Evolutionary conservation across 192 early-diverging fungal species (phyloP).

Genomic region (Radiomyces spectabilis): DNA sequence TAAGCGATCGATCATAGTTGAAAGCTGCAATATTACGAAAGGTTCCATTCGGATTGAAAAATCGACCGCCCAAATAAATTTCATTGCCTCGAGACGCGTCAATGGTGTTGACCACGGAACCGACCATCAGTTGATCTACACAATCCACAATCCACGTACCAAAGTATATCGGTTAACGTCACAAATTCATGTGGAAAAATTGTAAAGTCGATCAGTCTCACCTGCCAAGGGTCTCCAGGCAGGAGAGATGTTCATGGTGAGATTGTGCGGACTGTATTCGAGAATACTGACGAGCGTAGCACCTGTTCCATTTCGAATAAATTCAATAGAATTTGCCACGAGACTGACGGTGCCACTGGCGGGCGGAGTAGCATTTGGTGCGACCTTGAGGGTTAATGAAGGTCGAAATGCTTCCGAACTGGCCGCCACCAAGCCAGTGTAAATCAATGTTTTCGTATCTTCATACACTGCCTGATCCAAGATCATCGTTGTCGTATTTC

Average conservation of each 20-base stretch:
- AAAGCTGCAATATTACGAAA: constrained; percentile 53
- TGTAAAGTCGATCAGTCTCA: constrained; percentile 23
- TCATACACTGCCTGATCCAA: constrained; percentile 17
- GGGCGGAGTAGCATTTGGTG: constrained; percentile 7
- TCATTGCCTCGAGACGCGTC: constrained; percentile 22
- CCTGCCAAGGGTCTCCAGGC: constrained; percentile 17
- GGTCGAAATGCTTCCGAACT: constrained; percentile 7
- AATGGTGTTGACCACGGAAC: constrained; percentile 36
- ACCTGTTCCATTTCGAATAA: constrained; percentile 13
- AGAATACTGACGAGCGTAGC: constrained; percentile 15
- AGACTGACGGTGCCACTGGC: constrained; percentile 5
- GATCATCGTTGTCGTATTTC: neutral
- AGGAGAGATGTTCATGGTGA: neutral
- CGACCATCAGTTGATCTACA: constrained; percentile 29
- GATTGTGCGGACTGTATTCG: constrained; percentile 14
- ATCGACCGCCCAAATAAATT: constrained; percentile 47
- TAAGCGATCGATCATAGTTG: constrained; percentile 12
- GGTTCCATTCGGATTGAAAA: constrained; percentile 21
- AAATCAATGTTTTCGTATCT: constrained; percentile 12
- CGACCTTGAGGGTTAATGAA: neutral
- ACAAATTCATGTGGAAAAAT: no score
- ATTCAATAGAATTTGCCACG: constrained; percentile 18
- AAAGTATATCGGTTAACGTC: no score
- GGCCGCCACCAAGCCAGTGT: constrained; percentile 10
- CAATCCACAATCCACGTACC: no score